These are phyloP conservation scores for Eucalyptus cloeziana DNA, from an alignment of 345 rosid genomes.

Conservation along the genomic window DNA sequence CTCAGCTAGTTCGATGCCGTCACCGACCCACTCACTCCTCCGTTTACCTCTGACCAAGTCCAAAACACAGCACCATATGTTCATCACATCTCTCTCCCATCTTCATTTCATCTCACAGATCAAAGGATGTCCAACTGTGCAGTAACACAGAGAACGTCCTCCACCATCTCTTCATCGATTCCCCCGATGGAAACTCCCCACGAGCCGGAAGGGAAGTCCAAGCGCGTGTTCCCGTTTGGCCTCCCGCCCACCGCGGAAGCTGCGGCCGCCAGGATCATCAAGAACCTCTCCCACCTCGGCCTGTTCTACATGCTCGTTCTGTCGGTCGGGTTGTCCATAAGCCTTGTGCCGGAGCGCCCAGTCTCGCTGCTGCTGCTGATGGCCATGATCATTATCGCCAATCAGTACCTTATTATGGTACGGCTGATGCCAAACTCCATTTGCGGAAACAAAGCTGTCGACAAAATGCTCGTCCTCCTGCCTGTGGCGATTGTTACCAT, in stretches of 20 bases:
- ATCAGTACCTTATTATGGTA: not conserved
- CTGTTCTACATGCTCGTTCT: conserved; percentile 8
- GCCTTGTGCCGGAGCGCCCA: conserved; percentile 6
- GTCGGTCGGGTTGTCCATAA: conserved; percentile 6
- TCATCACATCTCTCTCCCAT: not conserved
- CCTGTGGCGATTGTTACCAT: not conserved
- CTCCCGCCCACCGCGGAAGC: conserved; percentile 1
- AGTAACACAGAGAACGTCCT: not conserved
- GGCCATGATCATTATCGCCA: not conserved
- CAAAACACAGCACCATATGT: not conserved
- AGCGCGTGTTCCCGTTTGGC: not conserved
- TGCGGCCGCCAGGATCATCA: not conserved
- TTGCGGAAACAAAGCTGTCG: not conserved
- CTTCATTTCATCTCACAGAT: not conserved
- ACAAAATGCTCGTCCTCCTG: conserved; percentile 2
- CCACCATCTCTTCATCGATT: not conserved
- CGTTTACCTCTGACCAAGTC: not conserved
- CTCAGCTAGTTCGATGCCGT: no score
- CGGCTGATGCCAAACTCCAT: not conserved
- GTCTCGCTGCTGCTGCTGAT: conserved; percentile 1
- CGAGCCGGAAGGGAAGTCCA: no score
- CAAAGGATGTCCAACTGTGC: not conserved
- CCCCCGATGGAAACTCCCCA: not conserved
- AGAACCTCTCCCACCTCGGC: conserved; percentile 3
- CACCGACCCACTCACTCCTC: no score